These are phyloP conservation scores for Rhizopogon vesiculosus DNA, from an alignment of 768 basidiomycete species.

Conservation along the genomic window DNA sequence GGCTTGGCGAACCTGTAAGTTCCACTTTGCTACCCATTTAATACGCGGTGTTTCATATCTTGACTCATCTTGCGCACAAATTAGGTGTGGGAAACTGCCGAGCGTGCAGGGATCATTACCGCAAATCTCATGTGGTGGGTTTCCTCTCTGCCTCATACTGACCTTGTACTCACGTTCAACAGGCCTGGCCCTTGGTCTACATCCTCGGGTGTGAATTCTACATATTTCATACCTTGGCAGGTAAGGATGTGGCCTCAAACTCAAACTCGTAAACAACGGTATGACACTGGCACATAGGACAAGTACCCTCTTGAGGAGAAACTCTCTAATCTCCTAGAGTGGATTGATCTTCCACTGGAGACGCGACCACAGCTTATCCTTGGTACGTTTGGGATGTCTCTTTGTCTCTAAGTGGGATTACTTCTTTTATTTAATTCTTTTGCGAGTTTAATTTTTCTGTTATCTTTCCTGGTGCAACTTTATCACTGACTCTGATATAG, in stretches of 20 bases:
- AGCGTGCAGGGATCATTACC: constrained; percentile 63
- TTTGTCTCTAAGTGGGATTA: not conserved
- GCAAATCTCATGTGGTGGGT: constrained; percentile 92
- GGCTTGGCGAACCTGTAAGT: constrained; percentile 81
- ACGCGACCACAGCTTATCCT: constrained; percentile 74
- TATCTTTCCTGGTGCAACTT: not conserved
- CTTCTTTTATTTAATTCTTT: not conserved
- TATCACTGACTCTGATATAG: constrained; percentile 28
- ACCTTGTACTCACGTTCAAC: not conserved
- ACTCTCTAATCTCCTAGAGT: constrained; percentile 70
- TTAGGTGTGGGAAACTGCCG: constrained; percentile 90
- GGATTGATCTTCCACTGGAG: constrained; percentile 75
- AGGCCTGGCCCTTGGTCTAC: constrained; percentile 86
- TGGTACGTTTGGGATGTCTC: constrained; percentile 36
- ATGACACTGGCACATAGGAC: constrained; percentile 31
- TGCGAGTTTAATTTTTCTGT: not conserved
- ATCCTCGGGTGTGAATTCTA: constrained; percentile 55
- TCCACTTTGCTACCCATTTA: not conserved
- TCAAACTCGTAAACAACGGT: not conserved
- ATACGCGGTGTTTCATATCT: not conserved
- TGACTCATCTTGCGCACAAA: not conserved
- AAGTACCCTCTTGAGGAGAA: constrained; percentile 64
- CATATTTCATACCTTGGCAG: constrained; percentile 78
- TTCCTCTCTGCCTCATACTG: not conserved
- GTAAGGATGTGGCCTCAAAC: constrained; percentile 29